Evolutionary conservation across 1,284 basidiomycete genomes (phyloP).

Genomic region (Sanguinoderma infundibulare): DNA sequence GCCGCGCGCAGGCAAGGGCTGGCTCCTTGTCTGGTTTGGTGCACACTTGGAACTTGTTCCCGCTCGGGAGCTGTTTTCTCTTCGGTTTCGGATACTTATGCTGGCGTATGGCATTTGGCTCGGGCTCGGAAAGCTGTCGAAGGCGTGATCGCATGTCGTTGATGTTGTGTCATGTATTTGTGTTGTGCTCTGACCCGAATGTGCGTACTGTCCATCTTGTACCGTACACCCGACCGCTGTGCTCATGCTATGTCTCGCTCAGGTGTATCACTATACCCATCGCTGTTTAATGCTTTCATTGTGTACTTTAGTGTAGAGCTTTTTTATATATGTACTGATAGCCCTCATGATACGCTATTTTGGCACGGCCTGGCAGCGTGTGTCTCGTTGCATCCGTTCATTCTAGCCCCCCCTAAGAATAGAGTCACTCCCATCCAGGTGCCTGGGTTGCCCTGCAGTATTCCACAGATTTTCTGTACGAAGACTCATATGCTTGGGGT

Average conservation of each 20-base stretch:
- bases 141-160: not conserved
- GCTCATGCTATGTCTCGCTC: not conserved
- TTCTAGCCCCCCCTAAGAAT: no score
- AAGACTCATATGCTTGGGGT: no score
- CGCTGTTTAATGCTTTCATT: not conserved
- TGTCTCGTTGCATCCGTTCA: no score
- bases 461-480: no score
- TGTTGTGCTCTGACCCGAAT: not conserved
- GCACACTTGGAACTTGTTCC: not conserved
- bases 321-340: not conserved
- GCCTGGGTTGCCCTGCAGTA: no score
- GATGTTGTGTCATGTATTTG: not conserved
- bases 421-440: no score
- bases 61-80: not conserved
- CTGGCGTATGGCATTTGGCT: not conserved
- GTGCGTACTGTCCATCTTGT: not conserved
- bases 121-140: not conserved
- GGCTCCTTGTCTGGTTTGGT: slow-evolving; percentile 13
- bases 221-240: not conserved
- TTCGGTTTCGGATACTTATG: slow-evolving; percentile 4
- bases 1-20: slow-evolving; percentile 7
- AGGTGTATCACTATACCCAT: not conserved
- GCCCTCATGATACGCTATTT: not conserved
- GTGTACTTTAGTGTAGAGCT: not conserved
- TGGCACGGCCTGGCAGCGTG: no score